A percentile compares a stretch with the other conserved stretches of the same genome.
phyloP scores from a whole-genome alignment of 2,329 filamentous ascomycete species.

The Arthrobotrys megalospora region DNA sequence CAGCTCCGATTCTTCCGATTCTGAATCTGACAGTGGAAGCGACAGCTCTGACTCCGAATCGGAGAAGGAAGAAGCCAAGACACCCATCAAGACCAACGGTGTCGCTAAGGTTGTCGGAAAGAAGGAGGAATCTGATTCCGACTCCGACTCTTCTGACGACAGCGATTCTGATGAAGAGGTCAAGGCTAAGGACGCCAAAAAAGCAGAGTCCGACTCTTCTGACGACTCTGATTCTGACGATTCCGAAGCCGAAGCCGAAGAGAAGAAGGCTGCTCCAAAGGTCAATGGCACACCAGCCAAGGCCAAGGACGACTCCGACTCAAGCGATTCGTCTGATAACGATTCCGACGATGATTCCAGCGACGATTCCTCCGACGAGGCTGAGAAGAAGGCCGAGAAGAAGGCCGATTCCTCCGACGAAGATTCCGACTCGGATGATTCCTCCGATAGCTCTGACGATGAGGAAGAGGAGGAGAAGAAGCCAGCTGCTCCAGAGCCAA shows the following conservation, averaged over 20 bases:
- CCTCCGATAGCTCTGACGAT: slow-evolving; percentile 65
- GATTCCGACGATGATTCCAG: slow-evolving; percentile 67
- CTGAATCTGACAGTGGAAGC: slow-evolving; percentile 66
- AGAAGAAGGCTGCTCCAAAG: slow-evolving; percentile 56
- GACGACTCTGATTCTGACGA: slow-evolving; percentile 66
- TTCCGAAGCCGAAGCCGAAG: slow-evolving; percentile 66
- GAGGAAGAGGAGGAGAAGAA: slow-evolving; percentile 64
- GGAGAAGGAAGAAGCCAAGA: slow-evolving; percentile 66
- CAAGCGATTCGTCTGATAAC: slow-evolving; percentile 41
- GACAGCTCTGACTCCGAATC: slow-evolving; percentile 65
- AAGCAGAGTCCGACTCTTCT: slow-evolving; percentile 19
- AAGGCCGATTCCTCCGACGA: slow-evolving; percentile 66
- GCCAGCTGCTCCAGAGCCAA: slow-evolving; percentile 68
- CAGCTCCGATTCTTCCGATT: slow-evolving; percentile 62
- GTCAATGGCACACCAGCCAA: slow-evolving; percentile 65
- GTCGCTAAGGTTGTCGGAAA: slow-evolving; percentile 66
- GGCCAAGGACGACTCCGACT: slow-evolving; percentile 60
- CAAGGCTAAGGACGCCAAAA: slow-evolving; percentile 47
- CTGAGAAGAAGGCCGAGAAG: slow-evolving; percentile 64
- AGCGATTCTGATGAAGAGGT: slow-evolving; percentile 65
- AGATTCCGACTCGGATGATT: slow-evolving; percentile 68
- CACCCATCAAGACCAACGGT: slow-evolving; percentile 65
- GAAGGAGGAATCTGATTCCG: slow-evolving; percentile 40
- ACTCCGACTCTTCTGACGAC: slow-evolving; percentile 53
- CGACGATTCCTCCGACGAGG: slow-evolving; percentile 63